Base-by-base conservation (phyloP, 2,329 filamentous ascomycete genomes). In the Passalora sequoiae region DNA sequence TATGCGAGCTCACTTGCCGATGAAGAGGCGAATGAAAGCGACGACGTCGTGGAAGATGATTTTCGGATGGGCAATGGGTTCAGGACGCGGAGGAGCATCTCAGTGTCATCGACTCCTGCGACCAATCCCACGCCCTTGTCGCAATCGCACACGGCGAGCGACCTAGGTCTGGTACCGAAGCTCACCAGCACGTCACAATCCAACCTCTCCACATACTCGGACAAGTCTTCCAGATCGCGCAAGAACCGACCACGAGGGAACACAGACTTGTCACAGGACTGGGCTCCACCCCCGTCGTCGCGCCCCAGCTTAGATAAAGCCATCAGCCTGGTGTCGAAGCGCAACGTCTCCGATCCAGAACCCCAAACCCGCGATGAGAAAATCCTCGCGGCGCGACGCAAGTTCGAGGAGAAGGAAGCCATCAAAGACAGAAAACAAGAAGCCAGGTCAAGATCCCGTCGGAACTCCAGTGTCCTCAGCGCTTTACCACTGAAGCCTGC, bases 371-470 rank as follows among this genome's bases (percentile, higher is more conserved):
- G 75, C 28, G 76, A 75, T 30, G 76, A 76, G 13, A 71, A 71
- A 3, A 75, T 81, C 7, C 71, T 74, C 42, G 75, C 73, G 32
- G 72, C 75, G 4, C 70, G 78, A 5, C 66, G 72, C 38, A 76
- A 77, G 22, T 80, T 79, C 57, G 69, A 76, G 45, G 75, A 79
- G 51, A 76, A 77, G 51, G 75, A 80, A 61, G 74, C 72, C 3
- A 74, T 71, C 25, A 80, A 80, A 53, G 71, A 71, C 42, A 70
- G 67, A 38, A 76, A 76, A 52, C 63, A 71, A 33, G 73, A 78
- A 55, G 57, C 66, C 44, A 75, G 65, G 65, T 65, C 69, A 44
- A 56, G 60, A 3, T 61, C 70, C 43, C 55, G 64, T 13, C 62
- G 66, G 44, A 68, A 66, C 49, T 68, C 69, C 4, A 67, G 69